Evolutionary conservation across 2,329 filamentous ascomycete genomes (phyloP).

Genomic region (Alternaria dauci): DNA sequence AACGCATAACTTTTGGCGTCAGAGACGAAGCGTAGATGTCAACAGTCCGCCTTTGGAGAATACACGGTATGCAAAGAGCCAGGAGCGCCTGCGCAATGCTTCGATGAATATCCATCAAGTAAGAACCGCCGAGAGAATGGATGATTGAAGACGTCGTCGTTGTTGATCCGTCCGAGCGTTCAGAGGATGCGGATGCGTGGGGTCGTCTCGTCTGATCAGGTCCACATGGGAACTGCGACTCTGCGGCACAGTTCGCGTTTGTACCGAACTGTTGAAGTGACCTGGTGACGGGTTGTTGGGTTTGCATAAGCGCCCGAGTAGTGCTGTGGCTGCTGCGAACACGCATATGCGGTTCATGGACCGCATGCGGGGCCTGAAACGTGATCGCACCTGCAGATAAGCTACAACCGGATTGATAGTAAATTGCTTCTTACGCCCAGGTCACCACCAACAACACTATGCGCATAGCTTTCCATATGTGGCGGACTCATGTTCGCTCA

Average conservation of each 20-base stretch:
- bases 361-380: conserved; percentile 21
- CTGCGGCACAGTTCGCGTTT: conserved; percentile 3
- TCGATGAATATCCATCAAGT: background rate
- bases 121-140: background rate
- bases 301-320: conserved; percentile 34
- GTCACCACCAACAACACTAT: conserved; percentile 6
- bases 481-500: conserved; percentile 24
- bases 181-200: background rate
- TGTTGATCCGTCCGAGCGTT: background rate
- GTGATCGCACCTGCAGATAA: conserved; percentile 20
- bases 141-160: background rate
- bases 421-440: conserved; percentile 8
- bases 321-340: conserved; percentile 25
- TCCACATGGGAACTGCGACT: conserved; percentile 1
- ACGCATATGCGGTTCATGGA: conserved; percentile 23
- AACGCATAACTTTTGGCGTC: conserved; percentile 1
- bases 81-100: background rate
- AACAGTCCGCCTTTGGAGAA: background rate
- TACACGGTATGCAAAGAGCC: background rate
- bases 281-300: conserved; percentile 19
- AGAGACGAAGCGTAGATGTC: background rate
- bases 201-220: background rate
- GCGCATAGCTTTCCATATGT: background rate
- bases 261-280: background rate
- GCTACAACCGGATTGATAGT: conserved; percentile 7